These are phyloP conservation scores for Purshia tridentata DNA, from an alignment of 306 rosid genomes.

Conservation along the genomic window DNA sequence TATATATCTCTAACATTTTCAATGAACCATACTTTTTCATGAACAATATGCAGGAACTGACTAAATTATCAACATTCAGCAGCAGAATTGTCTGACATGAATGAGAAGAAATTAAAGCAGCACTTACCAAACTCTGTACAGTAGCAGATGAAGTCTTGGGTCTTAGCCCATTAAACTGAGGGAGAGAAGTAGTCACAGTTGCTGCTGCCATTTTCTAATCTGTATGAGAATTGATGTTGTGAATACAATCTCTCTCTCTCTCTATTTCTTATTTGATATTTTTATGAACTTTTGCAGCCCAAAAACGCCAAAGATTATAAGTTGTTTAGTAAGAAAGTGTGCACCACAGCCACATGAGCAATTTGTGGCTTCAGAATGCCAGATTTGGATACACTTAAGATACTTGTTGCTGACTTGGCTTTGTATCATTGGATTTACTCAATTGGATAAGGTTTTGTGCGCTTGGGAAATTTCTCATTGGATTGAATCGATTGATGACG, in stretches of 20 bases:
- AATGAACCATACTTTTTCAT: background rate
- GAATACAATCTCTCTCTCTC: background rate
- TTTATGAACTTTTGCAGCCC: constrained; percentile 8
- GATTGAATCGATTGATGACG: background rate
- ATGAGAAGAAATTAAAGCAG: background rate
- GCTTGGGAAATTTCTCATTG: background rate
- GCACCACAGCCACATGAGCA: constrained; percentile 47
- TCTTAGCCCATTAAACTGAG: constrained; percentile 78
- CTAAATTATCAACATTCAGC: background rate
- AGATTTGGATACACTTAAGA: constrained; percentile 56
- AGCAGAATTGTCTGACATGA: background rate
- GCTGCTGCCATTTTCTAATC: constrained; percentile 60
- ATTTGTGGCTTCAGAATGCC: constrained; percentile 62
- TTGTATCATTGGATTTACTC: constrained; percentile 42
- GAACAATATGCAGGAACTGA: background rate
- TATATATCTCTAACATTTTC: background rate
- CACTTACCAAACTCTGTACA: constrained; percentile 54
- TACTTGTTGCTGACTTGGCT: constrained; percentile 65
- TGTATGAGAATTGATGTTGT: background rate
- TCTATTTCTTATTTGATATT: background rate
- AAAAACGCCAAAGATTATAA: constrained; percentile 21
- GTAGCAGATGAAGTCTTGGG: constrained; percentile 55
- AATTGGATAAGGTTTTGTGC: constrained; percentile 59
- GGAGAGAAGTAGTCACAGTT: constrained; percentile 61
- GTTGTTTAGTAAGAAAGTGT: constrained; percentile 13